phyloP scores from a whole-genome alignment of 2,329 filamentous ascomycete genomes.

The Penicillium brevicompactum region DNA sequence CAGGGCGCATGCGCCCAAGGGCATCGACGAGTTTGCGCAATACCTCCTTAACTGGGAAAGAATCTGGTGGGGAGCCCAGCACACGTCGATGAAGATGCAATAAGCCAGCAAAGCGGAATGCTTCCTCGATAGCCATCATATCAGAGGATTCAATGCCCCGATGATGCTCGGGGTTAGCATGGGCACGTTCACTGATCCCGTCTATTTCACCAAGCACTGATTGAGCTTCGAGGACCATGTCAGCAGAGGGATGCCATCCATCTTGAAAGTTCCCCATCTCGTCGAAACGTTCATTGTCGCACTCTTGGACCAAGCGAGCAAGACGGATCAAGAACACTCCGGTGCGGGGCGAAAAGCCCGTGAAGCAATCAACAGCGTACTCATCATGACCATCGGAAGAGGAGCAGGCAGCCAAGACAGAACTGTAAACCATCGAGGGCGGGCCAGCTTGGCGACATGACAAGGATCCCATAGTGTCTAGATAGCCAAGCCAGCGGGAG shows the following conservation, averaged over 20 bases:
- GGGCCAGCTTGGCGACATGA: conserved; percentile 59
- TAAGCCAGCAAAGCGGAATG: conserved; percentile 77
- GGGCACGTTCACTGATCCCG: conserved; percentile 51
- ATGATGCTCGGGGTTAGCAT: conserved; percentile 44
- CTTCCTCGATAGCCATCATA: conserved; percentile 69
- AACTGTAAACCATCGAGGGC: conserved; percentile 56
- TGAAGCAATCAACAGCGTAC: conserved; percentile 75
- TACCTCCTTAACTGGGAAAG: conserved; percentile 63
- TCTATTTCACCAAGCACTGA: conserved; percentile 64
- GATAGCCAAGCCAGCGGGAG: conserved; percentile 79
- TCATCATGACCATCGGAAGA: conserved; percentile 60
- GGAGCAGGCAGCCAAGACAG: conserved; percentile 48
- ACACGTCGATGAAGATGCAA: conserved; percentile 76
- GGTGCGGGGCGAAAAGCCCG: conserved; percentile 74
- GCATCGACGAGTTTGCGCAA: conserved; percentile 66
- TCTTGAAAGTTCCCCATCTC: conserved; percentile 52
- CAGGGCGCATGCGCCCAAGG: conserved; percentile 63
- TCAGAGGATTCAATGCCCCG: conserved; percentile 45
- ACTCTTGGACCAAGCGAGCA: conserved; percentile 69
- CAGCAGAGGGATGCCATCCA: conserved; percentile 61
- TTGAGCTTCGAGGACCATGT: conserved; percentile 59
- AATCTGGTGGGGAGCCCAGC: conserved; percentile 60
- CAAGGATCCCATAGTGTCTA: conserved; percentile 77
- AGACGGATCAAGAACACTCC: conserved; percentile 71
- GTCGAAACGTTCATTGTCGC: conserved; percentile 67